Conservation (phyloP, 1,139 yeast species). For the Taiozyma sp. region DNA sequence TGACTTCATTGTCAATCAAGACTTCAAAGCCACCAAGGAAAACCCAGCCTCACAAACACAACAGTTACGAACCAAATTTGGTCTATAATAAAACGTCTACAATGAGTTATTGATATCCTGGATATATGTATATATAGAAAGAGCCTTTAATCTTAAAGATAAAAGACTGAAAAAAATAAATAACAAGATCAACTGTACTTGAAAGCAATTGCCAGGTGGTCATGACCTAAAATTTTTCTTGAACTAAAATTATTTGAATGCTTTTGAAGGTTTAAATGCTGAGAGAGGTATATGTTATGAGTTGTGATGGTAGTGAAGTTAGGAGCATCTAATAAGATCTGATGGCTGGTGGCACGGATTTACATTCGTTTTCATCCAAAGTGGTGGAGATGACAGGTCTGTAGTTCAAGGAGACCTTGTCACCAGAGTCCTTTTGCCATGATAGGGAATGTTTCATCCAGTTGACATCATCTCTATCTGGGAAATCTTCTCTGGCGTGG, state of each 20-base stretch:
- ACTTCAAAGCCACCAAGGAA: constrained; percentile 8
- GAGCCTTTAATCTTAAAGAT: not conserved
- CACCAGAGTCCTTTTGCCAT: constrained; percentile 77
- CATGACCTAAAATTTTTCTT: not conserved
- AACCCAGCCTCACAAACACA: constrained; percentile 15
- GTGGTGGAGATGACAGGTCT: constrained; percentile 82
- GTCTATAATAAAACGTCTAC: not conserved
- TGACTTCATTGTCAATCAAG: constrained; percentile 6
- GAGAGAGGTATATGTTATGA: not conserved
- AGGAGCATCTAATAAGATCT: constrained; percentile 63
- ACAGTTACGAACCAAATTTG: constrained; percentile 5
- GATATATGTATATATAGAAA: not conserved
- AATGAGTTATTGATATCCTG: not conserved
- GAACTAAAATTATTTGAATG: not conserved
- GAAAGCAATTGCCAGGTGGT: not conserved
- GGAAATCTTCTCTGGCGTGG: constrained; percentile 97
- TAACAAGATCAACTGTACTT: not conserved
- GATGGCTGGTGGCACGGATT: constrained; percentile 93
- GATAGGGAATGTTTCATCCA: constrained; percentile 99
- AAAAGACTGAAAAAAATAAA: not conserved
- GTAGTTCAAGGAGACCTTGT: constrained; percentile 69
- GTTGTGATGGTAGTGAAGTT: not conserved
- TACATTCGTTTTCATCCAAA: constrained; percentile 87
- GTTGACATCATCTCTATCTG: constrained; percentile 88
- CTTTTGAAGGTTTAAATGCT: not conserved